Base-by-base conservation (phyloP, 2,329 filamentous ascomycete species). In the Colletotrichum eremochloae region DNA sequence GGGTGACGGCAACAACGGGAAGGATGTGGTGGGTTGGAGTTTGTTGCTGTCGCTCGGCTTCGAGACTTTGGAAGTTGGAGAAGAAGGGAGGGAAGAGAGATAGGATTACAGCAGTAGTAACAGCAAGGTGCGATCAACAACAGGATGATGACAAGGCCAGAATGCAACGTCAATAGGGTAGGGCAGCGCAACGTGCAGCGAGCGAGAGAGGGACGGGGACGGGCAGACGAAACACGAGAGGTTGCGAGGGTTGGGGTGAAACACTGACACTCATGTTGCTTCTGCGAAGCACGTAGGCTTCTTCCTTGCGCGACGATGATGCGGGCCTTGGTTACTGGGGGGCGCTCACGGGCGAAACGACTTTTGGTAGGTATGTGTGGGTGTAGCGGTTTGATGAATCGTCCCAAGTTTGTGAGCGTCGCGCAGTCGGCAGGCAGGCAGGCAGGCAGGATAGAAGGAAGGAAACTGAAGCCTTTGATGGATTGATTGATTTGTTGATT, bases 181-280 rank as follows among this genome's bases (percentile, higher is more conserved):
- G 46, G 69, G 29, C 52, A 57, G 31, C 24, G 24, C 50, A 55
- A 12, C 33, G 53, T 20, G 33, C 53, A 38, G 52, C 44, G 36
- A 50, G 60, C 44, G 20, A 15, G 40, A 46, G 44, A 46, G 20
- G 52, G 67, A 40, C 24, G 50, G 68, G 68, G 68, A 46, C 70
- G 40, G 46, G 46, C 60, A 53, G 66, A 31, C 73, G 74, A 75
- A 76, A 76, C 53, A 48, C 74, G 74, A 74, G 75, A 67, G 75
- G 75, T 74, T 74, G 76, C 73, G 64, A 74, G 71, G 74, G 64
- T 69, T 72, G 72, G 70, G 75, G 66, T 76, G 76, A 81, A 80
- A 82, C 80, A 86, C 85, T 83, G 80, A 87, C 85, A 81, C 85
- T 87, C 85, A 87, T 87, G 75, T 85, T 79, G 73, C 72, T 74